Evolutionary conservation across 371 early-diverging fungal species (phyloP).

Genomic region (Blakeslea trispora): DNA sequence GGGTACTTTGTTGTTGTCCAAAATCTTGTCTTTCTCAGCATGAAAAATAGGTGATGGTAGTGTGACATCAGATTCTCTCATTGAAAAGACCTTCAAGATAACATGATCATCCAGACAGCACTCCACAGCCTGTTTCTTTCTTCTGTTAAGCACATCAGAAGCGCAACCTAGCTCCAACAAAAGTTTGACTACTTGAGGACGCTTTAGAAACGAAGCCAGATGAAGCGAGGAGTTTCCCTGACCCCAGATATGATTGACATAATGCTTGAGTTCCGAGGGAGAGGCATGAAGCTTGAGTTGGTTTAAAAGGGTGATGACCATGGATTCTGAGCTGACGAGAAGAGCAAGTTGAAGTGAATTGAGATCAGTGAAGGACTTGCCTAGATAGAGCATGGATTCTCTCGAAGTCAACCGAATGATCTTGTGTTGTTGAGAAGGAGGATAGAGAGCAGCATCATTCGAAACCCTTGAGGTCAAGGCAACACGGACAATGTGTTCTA

Average conservation of each 20-base stretch:
- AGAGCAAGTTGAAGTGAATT: conserved; percentile 27
- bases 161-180: conserved; percentile 64
- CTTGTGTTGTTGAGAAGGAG: conserved; percentile 28
- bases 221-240: conserved; percentile 72
- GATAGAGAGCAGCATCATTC: conserved; percentile 24
- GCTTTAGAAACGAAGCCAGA: conserved; percentile 70
- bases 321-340: conserved; percentile 19
- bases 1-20: no score
- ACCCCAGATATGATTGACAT: conserved; percentile 70
- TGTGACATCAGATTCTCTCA: no score
- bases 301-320: conserved; percentile 12
- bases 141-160: conserved; percentile 55
- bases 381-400: conserved; percentile 16
- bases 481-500: conserved; percentile 26
- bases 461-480: conserved; percentile 26
- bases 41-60: no score
- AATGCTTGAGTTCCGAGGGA: conserved; percentile 20
- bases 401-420: conserved; percentile 11
- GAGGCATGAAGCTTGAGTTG: conserved; percentile 16
- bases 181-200: conserved; percentile 62
- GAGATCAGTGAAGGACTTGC: conserved; percentile 22
- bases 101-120: conserved; percentile 59
- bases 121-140: conserved; percentile 64
- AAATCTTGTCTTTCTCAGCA: no score
- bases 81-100: no score